Percentiles rank a stretch among this genome's conserved stretches.
Conservation (phyloP, 225 moss, liverwort and hornwort species). For the Polytrichum formosum region DNA sequence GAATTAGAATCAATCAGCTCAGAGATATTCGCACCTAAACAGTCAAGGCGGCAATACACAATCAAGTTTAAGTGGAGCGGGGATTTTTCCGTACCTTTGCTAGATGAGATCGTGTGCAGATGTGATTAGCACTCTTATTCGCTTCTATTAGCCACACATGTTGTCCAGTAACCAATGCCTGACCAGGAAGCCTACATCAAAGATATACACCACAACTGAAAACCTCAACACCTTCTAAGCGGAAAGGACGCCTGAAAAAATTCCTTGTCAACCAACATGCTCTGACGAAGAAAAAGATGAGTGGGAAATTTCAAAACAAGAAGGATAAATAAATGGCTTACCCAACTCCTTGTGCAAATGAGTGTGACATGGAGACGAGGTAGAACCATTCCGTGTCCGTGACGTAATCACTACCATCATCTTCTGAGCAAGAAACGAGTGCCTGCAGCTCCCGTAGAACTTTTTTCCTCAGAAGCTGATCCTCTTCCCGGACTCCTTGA, state of each 20-base stretch:
- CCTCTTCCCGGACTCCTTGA: slow-evolving; percentile 45
- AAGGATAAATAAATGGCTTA: slow-evolving; percentile 29
- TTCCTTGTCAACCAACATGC: too few species aligned
- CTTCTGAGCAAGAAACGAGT: slow-evolving; percentile 53
- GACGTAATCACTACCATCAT: slow-evolving; percentile 58
- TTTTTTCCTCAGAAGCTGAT: slow-evolving; percentile 59
- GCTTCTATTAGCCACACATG: slow-evolving; percentile 60
- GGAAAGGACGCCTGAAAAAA: background rate
- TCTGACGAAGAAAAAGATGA: background rate
- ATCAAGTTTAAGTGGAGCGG: background rate
- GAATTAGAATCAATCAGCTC: too few species aligned
- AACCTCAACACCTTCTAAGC: slow-evolving; percentile 2
- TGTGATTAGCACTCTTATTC: slow-evolving; percentile 47
- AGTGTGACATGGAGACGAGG: slow-evolving; percentile 80
- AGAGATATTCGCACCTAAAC: too few species aligned
- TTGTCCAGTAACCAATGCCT: slow-evolving; percentile 50
- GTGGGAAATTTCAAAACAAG: background rate
- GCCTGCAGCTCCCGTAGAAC: slow-evolving; percentile 76
- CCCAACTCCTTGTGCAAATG: slow-evolving; percentile 72
- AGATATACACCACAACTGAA: slow-evolving; percentile 9
- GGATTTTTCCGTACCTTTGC: slow-evolving; percentile 48
- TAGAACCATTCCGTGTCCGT: slow-evolving; percentile 94
- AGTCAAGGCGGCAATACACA: too few species aligned
- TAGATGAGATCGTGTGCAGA: slow-evolving; percentile 62
- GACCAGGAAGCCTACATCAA: slow-evolving; percentile 65